These are phyloP conservation scores for Spergularia bocconei DNA, from an alignment of 148 eudicot species.

Conservation along the genomic window DNA sequence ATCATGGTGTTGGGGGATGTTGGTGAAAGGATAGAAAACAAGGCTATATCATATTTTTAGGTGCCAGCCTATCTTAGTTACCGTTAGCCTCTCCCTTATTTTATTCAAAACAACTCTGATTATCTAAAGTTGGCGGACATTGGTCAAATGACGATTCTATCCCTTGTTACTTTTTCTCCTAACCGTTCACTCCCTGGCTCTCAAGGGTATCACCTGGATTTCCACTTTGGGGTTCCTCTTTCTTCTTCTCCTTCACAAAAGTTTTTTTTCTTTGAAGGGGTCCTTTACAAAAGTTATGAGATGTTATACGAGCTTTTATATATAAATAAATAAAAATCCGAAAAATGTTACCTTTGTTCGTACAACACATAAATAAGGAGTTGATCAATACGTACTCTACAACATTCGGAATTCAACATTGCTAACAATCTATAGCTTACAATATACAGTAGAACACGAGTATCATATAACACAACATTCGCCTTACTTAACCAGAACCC, in stretches of 20 bases:
- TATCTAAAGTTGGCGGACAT: slow-evolving; percentile 7
- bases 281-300: neutral
- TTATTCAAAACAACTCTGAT: neutral
- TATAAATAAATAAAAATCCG: too few relatives aligned
- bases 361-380: too few relatives aligned
- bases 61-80: slow-evolving; percentile 17
- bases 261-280: too few relatives aligned
- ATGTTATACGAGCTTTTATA: too few relatives aligned
- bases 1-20: slow-evolving; percentile 21
- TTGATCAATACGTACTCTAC: too few relatives aligned
- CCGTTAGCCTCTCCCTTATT: slow-evolving; percentile 15
- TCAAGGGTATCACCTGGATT: neutral
- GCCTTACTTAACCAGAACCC: too few relatives aligned
- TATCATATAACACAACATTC: too few relatives aligned
- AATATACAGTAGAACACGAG: too few relatives aligned
- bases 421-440: too few relatives aligned
- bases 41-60: neutral
- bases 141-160: slow-evolving; percentile 11
- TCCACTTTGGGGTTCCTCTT: neutral
- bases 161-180: neutral
- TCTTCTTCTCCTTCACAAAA: neutral
- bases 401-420: too few relatives aligned
- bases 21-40: neutral
- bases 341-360: too few relatives aligned
- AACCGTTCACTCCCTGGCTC: neutral